Conservation (phyloP, 192 early-diverging fungal genomes). For the Linnemannia hyalina region DNA sequence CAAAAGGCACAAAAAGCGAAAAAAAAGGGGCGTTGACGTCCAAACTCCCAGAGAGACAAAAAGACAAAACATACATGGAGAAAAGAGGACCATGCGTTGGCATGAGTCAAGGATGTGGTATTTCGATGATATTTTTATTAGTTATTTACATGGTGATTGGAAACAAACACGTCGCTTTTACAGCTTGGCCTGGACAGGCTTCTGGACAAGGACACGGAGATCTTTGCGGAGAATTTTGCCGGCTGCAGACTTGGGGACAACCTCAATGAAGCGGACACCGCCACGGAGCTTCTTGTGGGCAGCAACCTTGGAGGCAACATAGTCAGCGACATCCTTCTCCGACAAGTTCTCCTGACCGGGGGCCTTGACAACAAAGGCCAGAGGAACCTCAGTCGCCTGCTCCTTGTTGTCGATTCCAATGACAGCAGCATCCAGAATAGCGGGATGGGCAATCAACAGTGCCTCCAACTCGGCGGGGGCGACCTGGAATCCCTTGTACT, state of each 20-base stretch:
- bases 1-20: background rate
- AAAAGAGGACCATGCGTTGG: background rate
- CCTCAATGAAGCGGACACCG: conserved; percentile 77
- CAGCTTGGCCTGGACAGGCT: conserved; percentile 29
- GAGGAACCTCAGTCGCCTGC: conserved; percentile 82
- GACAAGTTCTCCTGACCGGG: conserved; percentile 53
- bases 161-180: background rate
- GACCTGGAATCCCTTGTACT: conserved; percentile 90
- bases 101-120: background rate
- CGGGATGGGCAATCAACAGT: conserved; percentile 75
- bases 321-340: conserved; percentile 63
- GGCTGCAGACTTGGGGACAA: conserved; percentile 80
- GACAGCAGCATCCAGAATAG: conserved; percentile 78
- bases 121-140: background rate
- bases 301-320: conserved; percentile 74
- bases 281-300: conserved; percentile 85
- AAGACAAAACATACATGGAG: background rate
- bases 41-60: background rate
- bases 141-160: background rate
- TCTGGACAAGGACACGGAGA: conserved; percentile 59
- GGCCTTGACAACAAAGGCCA: conserved; percentile 80
- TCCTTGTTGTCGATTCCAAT: conserved; percentile 73
- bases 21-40: background rate
- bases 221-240: conserved; percentile 88
- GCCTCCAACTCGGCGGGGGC: conserved; percentile 91